These are phyloP conservation scores for Rhododendron simsii DNA, from an alignment of 148 eudicot genomes.

Conservation along the genomic window DNA sequence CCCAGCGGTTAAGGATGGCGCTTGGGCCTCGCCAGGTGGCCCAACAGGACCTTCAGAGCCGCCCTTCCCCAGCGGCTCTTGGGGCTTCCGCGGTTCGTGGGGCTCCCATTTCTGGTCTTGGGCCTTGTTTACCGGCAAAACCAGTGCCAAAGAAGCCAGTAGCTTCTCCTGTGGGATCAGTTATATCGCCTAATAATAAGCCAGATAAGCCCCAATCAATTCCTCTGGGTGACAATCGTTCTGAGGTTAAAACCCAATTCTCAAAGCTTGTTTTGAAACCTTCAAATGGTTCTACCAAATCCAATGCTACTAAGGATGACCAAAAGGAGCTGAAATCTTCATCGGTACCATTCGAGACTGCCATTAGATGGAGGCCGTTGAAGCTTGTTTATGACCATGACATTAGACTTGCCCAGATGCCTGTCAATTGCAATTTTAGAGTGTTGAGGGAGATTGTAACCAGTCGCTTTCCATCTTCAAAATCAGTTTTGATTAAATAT, in stretches of 20 bases:
- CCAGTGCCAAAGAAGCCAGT: slow-evolving; percentile 62
- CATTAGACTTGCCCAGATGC: slow-evolving; percentile 87
- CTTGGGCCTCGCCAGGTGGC: slow-evolving; percentile 62
- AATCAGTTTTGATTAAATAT: slow-evolving; percentile 70
- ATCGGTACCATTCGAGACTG: slow-evolving; percentile 15
- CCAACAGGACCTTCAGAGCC: slow-evolving; percentile 82
- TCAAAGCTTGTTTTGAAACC: slow-evolving; percentile 70
- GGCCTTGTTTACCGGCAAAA: slow-evolving; percentile 84
- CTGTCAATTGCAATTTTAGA: slow-evolving; percentile 67
- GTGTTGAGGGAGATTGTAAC: slow-evolving; percentile 71
- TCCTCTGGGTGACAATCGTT: slow-evolving; percentile 48
- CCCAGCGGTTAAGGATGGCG: slow-evolving; percentile 47
- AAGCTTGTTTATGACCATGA: slow-evolving; percentile 95
- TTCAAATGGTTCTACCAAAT: slow-evolving; percentile 47
- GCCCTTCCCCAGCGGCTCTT: slow-evolving; percentile 89
- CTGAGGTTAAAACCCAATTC: slow-evolving; percentile 49
- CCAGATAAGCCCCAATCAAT: slow-evolving; percentile 44
- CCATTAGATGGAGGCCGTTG: slow-evolving; percentile 59
- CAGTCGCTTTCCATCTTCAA: slow-evolving; percentile 71
- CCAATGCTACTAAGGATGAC: slow-evolving; percentile 35
- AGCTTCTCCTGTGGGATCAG: slow-evolving; percentile 24
- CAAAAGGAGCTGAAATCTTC: slow-evolving; percentile 25
- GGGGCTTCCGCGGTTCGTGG: slow-evolving; percentile 95
- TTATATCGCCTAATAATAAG: slow-evolving; percentile 29
- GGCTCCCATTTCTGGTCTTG: slow-evolving; percentile 79